Conservation (phyloP, 805 yeast genomes). For the Teunomyces funiuensis region DNA sequence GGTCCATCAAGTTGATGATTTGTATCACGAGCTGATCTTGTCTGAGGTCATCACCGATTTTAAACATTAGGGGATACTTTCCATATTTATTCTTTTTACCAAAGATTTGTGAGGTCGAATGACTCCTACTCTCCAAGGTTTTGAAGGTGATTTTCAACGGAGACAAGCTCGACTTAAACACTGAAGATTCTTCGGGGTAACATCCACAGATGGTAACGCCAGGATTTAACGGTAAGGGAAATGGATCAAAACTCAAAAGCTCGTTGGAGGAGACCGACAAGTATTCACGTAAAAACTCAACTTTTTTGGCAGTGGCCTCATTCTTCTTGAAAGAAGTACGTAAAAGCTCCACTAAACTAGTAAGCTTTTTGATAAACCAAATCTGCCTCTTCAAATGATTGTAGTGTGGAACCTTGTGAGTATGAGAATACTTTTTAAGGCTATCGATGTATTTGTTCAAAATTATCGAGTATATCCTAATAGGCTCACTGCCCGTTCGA, state of each 20-base stretch:
- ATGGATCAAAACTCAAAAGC: constrained; percentile 47
- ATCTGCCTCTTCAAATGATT: constrained; percentile 58
- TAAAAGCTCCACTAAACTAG: constrained; percentile 62
- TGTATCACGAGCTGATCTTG: constrained; percentile 98
- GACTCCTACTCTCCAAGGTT: constrained; percentile 38
- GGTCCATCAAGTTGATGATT: constrained; percentile 88
- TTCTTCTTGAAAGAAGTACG: constrained; percentile 52
- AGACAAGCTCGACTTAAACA: constrained; percentile 86
- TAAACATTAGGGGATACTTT: constrained; percentile 82
- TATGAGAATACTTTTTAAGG: constrained; percentile 27
- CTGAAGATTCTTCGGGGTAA: constrained; percentile 74
- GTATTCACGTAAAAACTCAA: constrained; percentile 62
- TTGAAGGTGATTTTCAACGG: constrained; percentile 83
- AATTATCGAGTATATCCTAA: constrained; percentile 32
- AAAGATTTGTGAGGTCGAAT: constrained; percentile 31
- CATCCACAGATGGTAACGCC: constrained; percentile 70
- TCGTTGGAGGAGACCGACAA: constrained; percentile 48
- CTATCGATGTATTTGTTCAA: constrained; percentile 43
- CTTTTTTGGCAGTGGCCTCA: constrained; percentile 76
- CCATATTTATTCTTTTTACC: constrained; percentile 36
- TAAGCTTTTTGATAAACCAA: constrained; percentile 63
- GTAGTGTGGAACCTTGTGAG: constrained; percentile 32
- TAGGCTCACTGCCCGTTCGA: constrained; percentile 14
- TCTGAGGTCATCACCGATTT: constrained; percentile 91
- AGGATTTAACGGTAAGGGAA: constrained; percentile 84